Percentiles rank a stretch among this genome's conserved stretches.
Conservation (phyloP, 441 rosid species). For the Lepidium campestre region DNA sequence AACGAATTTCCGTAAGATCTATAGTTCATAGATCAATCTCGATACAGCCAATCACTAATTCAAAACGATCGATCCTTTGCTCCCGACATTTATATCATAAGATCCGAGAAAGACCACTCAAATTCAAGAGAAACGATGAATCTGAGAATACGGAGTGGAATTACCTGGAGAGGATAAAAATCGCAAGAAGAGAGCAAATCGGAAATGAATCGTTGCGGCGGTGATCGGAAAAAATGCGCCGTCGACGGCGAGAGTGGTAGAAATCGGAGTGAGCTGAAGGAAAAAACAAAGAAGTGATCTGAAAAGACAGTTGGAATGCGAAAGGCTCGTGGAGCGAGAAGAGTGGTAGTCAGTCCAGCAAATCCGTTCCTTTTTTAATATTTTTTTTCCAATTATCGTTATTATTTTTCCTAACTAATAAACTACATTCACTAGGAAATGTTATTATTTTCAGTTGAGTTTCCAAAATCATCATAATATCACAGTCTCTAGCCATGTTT, state of each 20-base stretch:
- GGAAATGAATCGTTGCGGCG: not conserved
- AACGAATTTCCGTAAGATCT: not conserved
- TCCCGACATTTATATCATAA: not conserved
- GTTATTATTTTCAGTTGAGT: too few species aligned
- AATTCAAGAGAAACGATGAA: not conserved
- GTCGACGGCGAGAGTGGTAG: not conserved
- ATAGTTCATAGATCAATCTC: conserved; percentile 7
- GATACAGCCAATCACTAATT: not conserved
- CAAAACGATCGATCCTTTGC: not conserved
- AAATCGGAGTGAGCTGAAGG: not conserved
- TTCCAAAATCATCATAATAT: too few species aligned
- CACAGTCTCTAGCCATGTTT: too few species aligned
- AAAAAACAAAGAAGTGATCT: not conserved
- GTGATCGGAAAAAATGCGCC: conserved; percentile 3
- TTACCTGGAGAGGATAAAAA: conserved; percentile 8
- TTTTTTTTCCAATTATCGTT: not conserved
- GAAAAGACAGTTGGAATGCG: conserved; percentile 24
- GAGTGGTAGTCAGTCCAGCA: conserved; percentile 12
- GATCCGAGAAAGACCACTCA: not conserved
- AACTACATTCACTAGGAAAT: too few species aligned
- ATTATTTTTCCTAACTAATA: too few species aligned
- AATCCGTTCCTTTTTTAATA: not conserved
- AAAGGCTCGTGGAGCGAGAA: conserved; percentile 30
- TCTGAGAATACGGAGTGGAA: not conserved
- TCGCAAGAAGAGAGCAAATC: not conserved